Evolutionary conservation across 192 early-diverging fungal species (phyloP).

Genomic region (Entomortierella lignicola): DNA sequence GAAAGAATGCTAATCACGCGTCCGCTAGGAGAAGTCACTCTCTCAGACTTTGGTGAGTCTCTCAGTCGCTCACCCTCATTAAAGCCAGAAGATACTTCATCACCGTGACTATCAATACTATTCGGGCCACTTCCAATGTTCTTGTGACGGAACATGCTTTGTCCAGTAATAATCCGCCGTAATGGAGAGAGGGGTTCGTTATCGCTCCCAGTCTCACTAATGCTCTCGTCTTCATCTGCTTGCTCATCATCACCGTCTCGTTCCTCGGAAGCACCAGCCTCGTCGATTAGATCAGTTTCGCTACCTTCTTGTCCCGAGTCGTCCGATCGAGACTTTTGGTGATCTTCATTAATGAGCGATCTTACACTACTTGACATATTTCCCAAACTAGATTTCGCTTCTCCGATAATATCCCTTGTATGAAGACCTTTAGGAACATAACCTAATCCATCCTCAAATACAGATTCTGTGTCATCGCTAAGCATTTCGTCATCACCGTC

Average conservation of each 20-base stretch:
- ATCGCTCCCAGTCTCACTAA: conserved; percentile 44
- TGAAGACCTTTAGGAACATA: background rate
- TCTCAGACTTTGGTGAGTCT: conserved; percentile 11
- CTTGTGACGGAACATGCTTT: background rate
- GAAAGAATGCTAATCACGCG: conserved; percentile 18
- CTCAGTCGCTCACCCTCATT: conserved; percentile 26
- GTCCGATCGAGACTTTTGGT: background rate
- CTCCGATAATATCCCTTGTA: background rate
- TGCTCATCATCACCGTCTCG: conserved; percentile 23
- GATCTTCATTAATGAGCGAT: background rate
- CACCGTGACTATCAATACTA: background rate
- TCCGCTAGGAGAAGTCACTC: background rate
- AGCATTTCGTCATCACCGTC: conserved; percentile 24
- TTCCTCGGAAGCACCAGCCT: conserved; percentile 1
- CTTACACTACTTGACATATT: background rate
- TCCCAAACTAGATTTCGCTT: background rate
- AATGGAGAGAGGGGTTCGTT: conserved; percentile 14
- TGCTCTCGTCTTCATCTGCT: conserved; percentile 31
- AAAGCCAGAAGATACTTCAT: background rate
- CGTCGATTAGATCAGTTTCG: conserved; percentile 15
- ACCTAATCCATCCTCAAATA: conserved; percentile 12
- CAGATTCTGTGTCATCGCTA: conserved; percentile 36
- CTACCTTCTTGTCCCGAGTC: conserved; percentile 1
- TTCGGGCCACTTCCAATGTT: background rate
- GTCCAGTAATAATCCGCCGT: conserved; percentile 2